Evolutionary conservation across 331 rosid genomes (phyloP), one percentile per base, ranked within the genome.

Genomic region (Quercus phellos): DNA sequence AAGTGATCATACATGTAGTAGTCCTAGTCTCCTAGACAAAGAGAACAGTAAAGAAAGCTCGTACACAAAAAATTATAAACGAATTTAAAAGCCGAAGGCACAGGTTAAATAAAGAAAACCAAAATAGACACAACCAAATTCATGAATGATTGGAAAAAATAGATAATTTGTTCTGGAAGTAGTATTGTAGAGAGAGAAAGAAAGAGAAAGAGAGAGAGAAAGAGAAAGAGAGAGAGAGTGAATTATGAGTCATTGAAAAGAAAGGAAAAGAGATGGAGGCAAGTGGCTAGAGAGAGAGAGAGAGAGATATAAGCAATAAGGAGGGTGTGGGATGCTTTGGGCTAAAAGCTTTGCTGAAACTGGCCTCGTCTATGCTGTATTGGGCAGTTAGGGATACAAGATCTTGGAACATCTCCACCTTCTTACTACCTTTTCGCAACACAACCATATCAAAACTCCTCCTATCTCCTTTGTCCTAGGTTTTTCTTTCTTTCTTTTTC

Each of bases 361-460:
- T 71, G 85, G 90, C 89, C 91, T 86, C 86, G 91, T 86, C 87
- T 84, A 85, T 89, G 82, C 90, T 84, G 92, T 85, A 81, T 89
- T 84, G 79, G 96, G 89, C 83, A 90, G 87, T 85, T 19, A 51
- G 81, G 68, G 70, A 78, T 75, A 72, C 79, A 59, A 84, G 82
- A 86, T 87, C 87, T 85, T 83, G 68, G 34, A 87, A 77, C 89
- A 30, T 70, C 80, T 79, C 59, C 75, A 77, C 72, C 83, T 50
- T 68, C 60, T 75, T 79, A 76, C 73, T 80, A 59, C 76, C 86
- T 72, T 78, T 81, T 82, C 56, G 67, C 84, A 79, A 74, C 84
- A 53, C 84, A 77, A 56, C 82, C 74, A 29, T 70, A 51, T 79
- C 78, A 51, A 42, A 43, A 55, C 50, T 58, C 59, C 67, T 3